Evolutionary conservation across 2,329 filamentous ascomycete species (phyloP).

Genomic region (Fonsecaea nubica): DNA sequence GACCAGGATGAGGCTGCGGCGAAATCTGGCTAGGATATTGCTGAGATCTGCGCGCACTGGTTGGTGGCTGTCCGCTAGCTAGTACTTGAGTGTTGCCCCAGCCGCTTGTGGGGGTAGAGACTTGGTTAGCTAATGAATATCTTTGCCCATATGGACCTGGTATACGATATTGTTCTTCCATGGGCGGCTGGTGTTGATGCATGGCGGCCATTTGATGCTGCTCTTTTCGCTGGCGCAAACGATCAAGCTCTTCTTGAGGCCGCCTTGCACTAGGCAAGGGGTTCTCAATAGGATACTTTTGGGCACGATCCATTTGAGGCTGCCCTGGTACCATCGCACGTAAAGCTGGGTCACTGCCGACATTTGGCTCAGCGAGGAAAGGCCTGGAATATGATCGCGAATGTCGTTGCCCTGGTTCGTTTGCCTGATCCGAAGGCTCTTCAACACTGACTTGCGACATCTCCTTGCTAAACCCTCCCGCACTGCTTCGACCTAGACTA

Average conservation of each 20-base stretch:
- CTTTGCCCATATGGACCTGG: constrained; percentile 41
- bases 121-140: constrained; percentile 37
- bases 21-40: constrained; percentile 18
- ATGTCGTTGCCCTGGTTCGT: constrained; percentile 14
- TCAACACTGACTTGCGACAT: constrained; percentile 35
- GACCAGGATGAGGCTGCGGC: constrained; percentile 12
- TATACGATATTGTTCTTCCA: constrained; percentile 37
- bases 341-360: constrained; percentile 29
- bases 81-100: constrained; percentile 29
- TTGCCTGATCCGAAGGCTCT: constrained; percentile 28
- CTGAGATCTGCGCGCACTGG: constrained; percentile 27
- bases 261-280: constrained; percentile 38
- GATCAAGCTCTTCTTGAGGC: constrained; percentile 29
- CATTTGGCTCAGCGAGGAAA: constrained; percentile 27
- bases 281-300: constrained; percentile 30
- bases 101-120: constrained; percentile 24
- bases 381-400: constrained; percentile 35
- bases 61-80: constrained; percentile 29
- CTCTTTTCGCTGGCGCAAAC: constrained; percentile 24
- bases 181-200: constrained; percentile 11
- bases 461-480: constrained; percentile 26
- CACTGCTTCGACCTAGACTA: constrained; percentile 30
- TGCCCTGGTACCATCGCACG: constrained; percentile 21
- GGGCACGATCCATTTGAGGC: constrained; percentile 24
- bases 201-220: constrained; percentile 2